Evolutionary conservation across 495 filamentous ascomycete genomes (phyloP).

Genomic region (Parmelia sp.): DNA sequence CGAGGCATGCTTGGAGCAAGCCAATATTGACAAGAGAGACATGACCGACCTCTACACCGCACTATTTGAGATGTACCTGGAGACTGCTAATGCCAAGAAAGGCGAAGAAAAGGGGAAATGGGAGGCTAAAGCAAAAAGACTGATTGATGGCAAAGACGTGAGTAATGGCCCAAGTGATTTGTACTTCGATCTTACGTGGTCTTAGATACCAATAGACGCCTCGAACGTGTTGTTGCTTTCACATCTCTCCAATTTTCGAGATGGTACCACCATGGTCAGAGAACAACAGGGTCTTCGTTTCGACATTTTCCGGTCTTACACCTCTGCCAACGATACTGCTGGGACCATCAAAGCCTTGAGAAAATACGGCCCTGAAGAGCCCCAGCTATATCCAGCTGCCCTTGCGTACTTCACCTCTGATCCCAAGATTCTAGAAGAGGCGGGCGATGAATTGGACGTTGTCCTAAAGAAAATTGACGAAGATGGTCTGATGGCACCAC

Average conservation of each 20-base stretch:
- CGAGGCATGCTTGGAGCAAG: slow-evolving; percentile 69
- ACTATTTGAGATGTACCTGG: slow-evolving; percentile 94
- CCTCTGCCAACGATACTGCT: slow-evolving; percentile 81
- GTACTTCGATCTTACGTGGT: slow-evolving; percentile 22
- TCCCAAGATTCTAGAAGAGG: slow-evolving; percentile 73
- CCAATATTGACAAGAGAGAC: slow-evolving; percentile 60
- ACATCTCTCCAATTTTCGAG: slow-evolving; percentile 80
- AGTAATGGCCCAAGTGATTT: slow-evolving; percentile 19
- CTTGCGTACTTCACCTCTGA: slow-evolving; percentile 90
- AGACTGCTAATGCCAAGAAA: slow-evolving; percentile 71
- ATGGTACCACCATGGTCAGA: slow-evolving; percentile 85
- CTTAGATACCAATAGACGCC: slow-evolving; percentile 76
- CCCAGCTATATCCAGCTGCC: slow-evolving; percentile 87
- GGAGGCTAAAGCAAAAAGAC: slow-evolving; percentile 80
- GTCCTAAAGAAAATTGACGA: slow-evolving; percentile 83
- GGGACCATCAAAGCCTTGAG: slow-evolving; percentile 82
- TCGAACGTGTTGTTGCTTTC: slow-evolving; percentile 91
- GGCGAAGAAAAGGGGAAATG: slow-evolving; percentile 63
- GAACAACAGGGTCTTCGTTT: slow-evolving; percentile 88
- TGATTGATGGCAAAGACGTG: slow-evolving; percentile 71
- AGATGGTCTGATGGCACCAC: slow-evolving; percentile 86
- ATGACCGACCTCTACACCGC: slow-evolving; percentile 88
- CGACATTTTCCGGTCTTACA: slow-evolving; percentile 96
- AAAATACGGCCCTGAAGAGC: slow-evolving; percentile 88
- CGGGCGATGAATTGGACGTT: slow-evolving; percentile 68